Conservation (phyloP, 208 protist genomes). For the Giardia duodenalis region DNA sequence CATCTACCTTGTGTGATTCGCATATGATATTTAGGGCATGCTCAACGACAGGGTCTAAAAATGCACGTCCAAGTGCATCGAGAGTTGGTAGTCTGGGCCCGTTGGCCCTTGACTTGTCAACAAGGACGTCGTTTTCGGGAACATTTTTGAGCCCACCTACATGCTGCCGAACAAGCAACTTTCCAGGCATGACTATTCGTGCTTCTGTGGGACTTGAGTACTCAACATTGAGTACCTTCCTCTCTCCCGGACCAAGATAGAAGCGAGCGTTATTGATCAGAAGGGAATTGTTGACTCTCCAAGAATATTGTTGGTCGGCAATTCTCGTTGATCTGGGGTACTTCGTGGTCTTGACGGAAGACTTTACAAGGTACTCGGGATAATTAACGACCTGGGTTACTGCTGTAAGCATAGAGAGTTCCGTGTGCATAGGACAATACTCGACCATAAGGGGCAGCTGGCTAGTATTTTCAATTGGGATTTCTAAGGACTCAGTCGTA, state of each 20-base stretch:
- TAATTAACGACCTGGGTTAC: not conserved
- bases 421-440: not conserved
- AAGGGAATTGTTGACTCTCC: not conserved
- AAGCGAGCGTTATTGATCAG: not conserved
- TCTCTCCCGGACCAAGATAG: not conserved
- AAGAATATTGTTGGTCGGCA: not conserved
- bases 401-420: not conserved
- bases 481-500: not conserved
- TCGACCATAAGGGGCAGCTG: not conserved
- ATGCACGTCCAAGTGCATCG: not conserved
- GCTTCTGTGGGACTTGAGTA: not conserved
- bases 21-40: not conserved
- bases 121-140: not conserved
- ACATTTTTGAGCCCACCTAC: not conserved
- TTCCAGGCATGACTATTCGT: not conserved
- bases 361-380: not conserved
- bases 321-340: not conserved
- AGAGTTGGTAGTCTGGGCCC: not conserved
- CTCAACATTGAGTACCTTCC: not conserved
- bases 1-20: not conserved
- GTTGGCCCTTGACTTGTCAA: not conserved
- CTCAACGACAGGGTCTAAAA: not conserved
- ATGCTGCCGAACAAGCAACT: not conserved
- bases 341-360: not conserved
- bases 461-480: not conserved